These are phyloP conservation scores for Extremus antarcticus DNA, from an alignment of 495 filamentous ascomycete genomes.

Conservation along the genomic window DNA sequence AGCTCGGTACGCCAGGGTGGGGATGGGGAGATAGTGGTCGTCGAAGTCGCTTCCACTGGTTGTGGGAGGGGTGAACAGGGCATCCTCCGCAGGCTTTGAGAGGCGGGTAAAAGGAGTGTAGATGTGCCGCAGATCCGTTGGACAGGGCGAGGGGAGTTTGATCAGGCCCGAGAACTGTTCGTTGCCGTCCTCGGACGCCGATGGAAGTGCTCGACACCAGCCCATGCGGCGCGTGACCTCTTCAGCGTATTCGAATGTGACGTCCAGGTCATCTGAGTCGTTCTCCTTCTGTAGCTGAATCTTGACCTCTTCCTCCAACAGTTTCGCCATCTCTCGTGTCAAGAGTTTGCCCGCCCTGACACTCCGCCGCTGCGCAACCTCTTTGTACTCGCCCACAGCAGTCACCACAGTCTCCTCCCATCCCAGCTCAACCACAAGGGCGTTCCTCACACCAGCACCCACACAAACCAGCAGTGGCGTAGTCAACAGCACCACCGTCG, in stretches of 20 bases:
- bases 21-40: slow-evolving; percentile 72
- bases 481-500: slow-evolving; percentile 71
- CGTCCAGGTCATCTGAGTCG: slow-evolving; percentile 22
- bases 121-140: slow-evolving; percentile 41
- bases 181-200: slow-evolving; percentile 16
- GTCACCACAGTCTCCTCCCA: slow-evolving; percentile 82
- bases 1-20: slow-evolving; percentile 60
- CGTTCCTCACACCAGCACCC: slow-evolving; percentile 69
- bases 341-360: slow-evolving; percentile 63
- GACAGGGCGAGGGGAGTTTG: slow-evolving; percentile 30
- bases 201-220: slow-evolving; percentile 46
- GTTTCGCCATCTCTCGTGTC: slow-evolving; percentile 53
- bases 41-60: slow-evolving; percentile 51
- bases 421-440: slow-evolving; percentile 76
- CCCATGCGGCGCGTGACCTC: slow-evolving; percentile 60
- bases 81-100: slow-evolving; percentile 61
- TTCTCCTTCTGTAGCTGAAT: slow-evolving; percentile 9
- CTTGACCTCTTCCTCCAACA: slow-evolving; percentile 40
- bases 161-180: slow-evolving; percentile 1
- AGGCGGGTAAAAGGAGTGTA: slow-evolving; percentile 57
- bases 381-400: slow-evolving; percentile 77
- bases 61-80: slow-evolving; percentile 51
- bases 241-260: slow-evolving; percentile 63
- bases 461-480: slow-evolving; percentile 59
- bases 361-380: slow-evolving; percentile 55